These are phyloP conservation scores for Myriosclerotinia curreyana DNA, from an alignment of 2,329 filamentous ascomycete species.

Conservation along the genomic window DNA sequence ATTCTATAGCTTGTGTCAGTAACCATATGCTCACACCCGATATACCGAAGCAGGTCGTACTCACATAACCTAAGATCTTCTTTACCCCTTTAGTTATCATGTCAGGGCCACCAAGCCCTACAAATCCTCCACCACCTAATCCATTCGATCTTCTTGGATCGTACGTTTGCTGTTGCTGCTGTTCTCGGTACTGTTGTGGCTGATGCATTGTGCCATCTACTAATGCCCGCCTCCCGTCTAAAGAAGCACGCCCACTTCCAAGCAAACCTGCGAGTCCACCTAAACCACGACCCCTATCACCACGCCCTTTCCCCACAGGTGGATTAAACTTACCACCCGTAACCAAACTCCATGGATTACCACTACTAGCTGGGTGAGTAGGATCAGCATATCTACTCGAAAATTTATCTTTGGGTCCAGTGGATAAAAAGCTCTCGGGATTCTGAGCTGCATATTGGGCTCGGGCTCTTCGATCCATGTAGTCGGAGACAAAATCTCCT, in stretches of 20 bases:
- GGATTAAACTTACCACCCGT: no score
- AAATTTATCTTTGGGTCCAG: no score
- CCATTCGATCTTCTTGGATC: not conserved
- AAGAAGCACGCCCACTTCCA: not conserved
- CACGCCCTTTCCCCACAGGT: no score
- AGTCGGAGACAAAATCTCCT: conserved; percentile 38
- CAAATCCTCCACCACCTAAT: not conserved
- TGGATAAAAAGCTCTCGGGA: conserved; percentile 30
- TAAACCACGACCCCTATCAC: no score
- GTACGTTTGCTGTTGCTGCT: not conserved
- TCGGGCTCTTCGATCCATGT: conserved; percentile 39
- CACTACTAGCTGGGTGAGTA: no score
- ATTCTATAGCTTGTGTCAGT: not conserved
- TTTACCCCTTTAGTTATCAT: not conserved
- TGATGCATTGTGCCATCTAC: not conserved
- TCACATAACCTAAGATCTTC: conserved; percentile 4
- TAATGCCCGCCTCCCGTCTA: not conserved
- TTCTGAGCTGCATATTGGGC: conserved; percentile 41
- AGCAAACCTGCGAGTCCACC: conserved; percentile 28
- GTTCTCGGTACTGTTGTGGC: not conserved
- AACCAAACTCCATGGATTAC: no score
- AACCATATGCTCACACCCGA: not conserved
- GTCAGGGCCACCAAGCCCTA: not conserved
- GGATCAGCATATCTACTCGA: no score
- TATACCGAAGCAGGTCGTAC: not conserved